phyloP scores from a whole-genome alignment of 352 stramenopile species.

The Phytopythium ostracodes region DNA sequence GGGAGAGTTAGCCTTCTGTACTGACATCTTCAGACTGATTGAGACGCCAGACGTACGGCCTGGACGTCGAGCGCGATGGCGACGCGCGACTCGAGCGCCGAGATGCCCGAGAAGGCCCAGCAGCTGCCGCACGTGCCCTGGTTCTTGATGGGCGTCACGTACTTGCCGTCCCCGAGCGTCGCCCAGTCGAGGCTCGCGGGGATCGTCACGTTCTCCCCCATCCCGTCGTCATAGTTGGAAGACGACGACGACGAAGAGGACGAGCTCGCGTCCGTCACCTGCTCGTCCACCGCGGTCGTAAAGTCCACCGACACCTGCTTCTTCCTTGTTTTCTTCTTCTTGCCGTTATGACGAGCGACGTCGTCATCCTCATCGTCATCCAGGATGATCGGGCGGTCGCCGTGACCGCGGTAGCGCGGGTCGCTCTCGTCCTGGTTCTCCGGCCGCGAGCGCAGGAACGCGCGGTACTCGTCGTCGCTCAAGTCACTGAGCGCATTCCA shows the following conservation, averaged over 20 bases:
- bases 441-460: conserved; percentile 46
- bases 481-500: conserved; percentile 72
- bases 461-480: conserved; percentile 57
- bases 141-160: conserved; percentile 90
- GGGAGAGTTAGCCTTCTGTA: too few relatives aligned
- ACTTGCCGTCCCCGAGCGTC: conserved; percentile 66
- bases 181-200: conserved; percentile 66
- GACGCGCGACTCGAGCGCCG: conserved; percentile 66
- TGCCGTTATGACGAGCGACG: neutral
- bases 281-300: neutral
- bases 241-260: conserved; percentile 17
- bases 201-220: conserved; percentile 21
- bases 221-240: conserved; percentile 16
- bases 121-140: conserved; percentile 91
- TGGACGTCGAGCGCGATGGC: conserved; percentile 73
- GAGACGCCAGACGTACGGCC: conserved; percentile 21
- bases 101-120: conserved; percentile 87
- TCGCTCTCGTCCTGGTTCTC: conserved; percentile 19
- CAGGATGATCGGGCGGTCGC: conserved; percentile 3
- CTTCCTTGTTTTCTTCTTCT: conserved; percentile 13
- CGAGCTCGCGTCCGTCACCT: conserved; percentile 8
- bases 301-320: conserved; percentile 8
- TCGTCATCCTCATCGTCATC: neutral
- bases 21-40: too few relatives aligned
- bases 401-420: conserved; percentile 5